phyloP scores from a whole-genome alignment of 495 filamentous ascomycete genomes.

The Penicillium soppii region DNA sequence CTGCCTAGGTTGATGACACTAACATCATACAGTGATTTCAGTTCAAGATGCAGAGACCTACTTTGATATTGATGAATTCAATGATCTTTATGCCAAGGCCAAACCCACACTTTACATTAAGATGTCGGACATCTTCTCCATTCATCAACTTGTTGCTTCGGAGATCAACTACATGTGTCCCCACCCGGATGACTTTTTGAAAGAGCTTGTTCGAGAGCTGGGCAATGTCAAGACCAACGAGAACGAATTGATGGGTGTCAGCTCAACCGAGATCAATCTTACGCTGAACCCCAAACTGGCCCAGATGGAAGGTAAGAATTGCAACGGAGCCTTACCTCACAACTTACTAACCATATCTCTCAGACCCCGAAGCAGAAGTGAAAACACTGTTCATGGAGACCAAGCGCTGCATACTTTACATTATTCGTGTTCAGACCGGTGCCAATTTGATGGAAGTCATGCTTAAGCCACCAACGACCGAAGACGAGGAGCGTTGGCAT shows the following conservation, averaged over 20 bases:
- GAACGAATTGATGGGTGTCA: conserved; percentile 82
- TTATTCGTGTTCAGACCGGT: conserved; percentile 95
- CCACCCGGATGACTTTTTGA: conserved; percentile 79
- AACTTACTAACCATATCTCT: conserved; percentile 5
- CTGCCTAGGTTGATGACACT: conserved; percentile 14
- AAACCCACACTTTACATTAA: conserved; percentile 98
- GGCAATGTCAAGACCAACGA: conserved; percentile 95
- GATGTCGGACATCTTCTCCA: conserved; percentile 94
- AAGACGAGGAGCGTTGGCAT: conserved; percentile 90
- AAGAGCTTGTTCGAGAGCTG: conserved; percentile 88
- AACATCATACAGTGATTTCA: conserved; percentile 62
- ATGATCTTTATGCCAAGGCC: conserved; percentile 91
- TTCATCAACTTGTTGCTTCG: conserved; percentile 82
- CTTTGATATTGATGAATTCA: conserved; percentile 98
- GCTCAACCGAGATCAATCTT: conserved; percentile 86
- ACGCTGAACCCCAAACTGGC: conserved; percentile 90
- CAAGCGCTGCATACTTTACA: conserved; percentile 94
- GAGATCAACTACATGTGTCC: conserved; percentile 76
- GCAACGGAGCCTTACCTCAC: neutral
- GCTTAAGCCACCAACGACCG: conserved; percentile 78
- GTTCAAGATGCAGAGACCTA: conserved; percentile 83
- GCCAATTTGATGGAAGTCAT: conserved; percentile 91
- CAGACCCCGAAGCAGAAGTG: conserved; percentile 84
- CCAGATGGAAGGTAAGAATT: conserved; percentile 68
- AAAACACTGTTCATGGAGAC: conserved; percentile 97